Conservation (phyloP, 495 filamentous ascomycete genomes). For the Poronia punctata region DNA sequence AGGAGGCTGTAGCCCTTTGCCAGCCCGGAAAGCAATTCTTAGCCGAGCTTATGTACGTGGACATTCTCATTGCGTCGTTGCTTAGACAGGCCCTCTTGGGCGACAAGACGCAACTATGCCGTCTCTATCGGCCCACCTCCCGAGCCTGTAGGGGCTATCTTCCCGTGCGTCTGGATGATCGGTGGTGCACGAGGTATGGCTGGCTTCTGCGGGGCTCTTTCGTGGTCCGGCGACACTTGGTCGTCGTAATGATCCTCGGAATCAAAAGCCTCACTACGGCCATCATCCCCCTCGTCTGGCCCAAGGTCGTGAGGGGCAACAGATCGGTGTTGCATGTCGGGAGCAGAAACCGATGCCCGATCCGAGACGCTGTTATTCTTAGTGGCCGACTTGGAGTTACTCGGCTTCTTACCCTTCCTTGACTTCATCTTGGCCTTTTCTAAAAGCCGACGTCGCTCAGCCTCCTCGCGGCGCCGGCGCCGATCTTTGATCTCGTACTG, state of each 20-base stretch:
- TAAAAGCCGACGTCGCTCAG: slow-evolving; percentile 74
- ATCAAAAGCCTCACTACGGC: slow-evolving; percentile 16
- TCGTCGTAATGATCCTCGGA: slow-evolving; percentile 20
- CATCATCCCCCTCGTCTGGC: slow-evolving; percentile 33
- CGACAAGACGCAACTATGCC: background rate
- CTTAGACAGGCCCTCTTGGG: background rate
- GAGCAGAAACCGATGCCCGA: slow-evolving; percentile 14
- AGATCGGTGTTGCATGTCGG: slow-evolving; percentile 21
- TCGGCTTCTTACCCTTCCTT: slow-evolving; percentile 64
- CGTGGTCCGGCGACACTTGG: slow-evolving; percentile 6
- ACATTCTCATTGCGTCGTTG: too few relatives aligned
- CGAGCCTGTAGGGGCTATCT: background rate
- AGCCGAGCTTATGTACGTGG: too few relatives aligned
- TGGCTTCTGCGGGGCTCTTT: slow-evolving; percentile 2
- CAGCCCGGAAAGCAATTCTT: too few relatives aligned
- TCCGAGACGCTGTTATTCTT: slow-evolving; percentile 43
- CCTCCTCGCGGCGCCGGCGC: slow-evolving; percentile 69
- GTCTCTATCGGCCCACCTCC: background rate
- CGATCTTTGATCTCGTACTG: slow-evolving; percentile 94
- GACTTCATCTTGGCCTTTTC: slow-evolving; percentile 96
- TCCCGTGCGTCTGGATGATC: background rate
- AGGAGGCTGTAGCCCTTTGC: too few relatives aligned
- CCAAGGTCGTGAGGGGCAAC: slow-evolving; percentile 15
- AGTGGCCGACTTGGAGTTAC: slow-evolving; percentile 37
- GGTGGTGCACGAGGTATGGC: background rate